Percentiles rank a stretch among this genome's conserved stretches.
phyloP scores from a whole-genome alignment of 352 stramenopile genomes.

The Globisporangium radiosum region DNA sequence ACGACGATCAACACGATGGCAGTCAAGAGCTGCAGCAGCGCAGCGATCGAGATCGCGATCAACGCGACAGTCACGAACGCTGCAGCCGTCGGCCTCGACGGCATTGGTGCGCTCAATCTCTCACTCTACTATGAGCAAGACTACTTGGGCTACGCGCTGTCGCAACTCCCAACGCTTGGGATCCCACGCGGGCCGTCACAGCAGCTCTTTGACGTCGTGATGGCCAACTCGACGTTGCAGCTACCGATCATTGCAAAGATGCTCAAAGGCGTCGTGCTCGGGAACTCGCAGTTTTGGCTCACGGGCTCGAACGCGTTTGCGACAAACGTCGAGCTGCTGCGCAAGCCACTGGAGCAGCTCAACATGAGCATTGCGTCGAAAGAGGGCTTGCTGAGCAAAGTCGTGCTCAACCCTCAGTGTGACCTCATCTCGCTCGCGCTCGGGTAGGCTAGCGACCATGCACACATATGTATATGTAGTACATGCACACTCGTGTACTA shows the following conservation, averaged over 20 bases:
- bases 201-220: conserved; percentile 43
- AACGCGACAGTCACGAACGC: conserved; percentile 43
- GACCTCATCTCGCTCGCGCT: conserved; percentile 14
- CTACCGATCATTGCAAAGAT: conserved; percentile 26
- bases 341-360: conserved; percentile 16
- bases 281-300: conserved; percentile 6
- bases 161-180: conserved; percentile 29
- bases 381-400: conserved; percentile 11
- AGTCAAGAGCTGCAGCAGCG: conserved; percentile 30
- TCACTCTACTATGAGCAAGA: conserved; percentile 54
- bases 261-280: conserved; percentile 27
- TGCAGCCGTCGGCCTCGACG: conserved; percentile 6
- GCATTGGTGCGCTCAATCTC: conserved; percentile 62
- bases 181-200: conserved; percentile 40
- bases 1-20: conserved; percentile 53
- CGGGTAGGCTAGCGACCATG: background rate
- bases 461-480: background rate
- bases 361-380: conserved; percentile 28
- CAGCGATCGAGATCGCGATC: conserved; percentile 36
- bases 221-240: conserved; percentile 22
- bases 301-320: conserved; percentile 19
- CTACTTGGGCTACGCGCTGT: conserved; percentile 60
- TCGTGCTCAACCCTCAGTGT: conserved; percentile 19
- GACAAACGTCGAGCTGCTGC: conserved; percentile 14
- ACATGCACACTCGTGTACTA: no score